Percentiles rank a stretch among this genome's conserved stretches.
phyloP scores from a whole-genome alignment of 257 asterid genomes.

The Solanum medicagineum region DNA sequence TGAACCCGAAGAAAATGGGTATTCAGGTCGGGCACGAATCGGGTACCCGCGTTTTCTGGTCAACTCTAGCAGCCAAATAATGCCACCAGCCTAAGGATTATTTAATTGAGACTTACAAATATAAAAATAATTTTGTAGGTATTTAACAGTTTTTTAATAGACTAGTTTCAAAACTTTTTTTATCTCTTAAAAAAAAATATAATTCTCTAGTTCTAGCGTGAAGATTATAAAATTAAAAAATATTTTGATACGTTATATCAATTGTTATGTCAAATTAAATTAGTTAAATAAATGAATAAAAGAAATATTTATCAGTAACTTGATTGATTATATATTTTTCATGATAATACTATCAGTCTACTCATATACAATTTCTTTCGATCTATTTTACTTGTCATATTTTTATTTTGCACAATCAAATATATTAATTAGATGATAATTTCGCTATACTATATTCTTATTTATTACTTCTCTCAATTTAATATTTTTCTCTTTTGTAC shows the following conservation, averaged over 20 bases:
- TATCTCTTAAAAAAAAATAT: neutral
- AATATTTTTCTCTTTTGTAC: too few species aligned
- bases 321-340: neutral
- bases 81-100: neutral
- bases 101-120: neutral
- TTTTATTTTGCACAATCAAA: too few species aligned
- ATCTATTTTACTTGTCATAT: too few species aligned
- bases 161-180: neutral
- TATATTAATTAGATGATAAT: too few species aligned
- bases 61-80: neutral
- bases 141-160: neutral
- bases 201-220: neutral
- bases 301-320: neutral
- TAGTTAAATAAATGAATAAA: neutral
- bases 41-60: neutral
- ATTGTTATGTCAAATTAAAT: neutral
- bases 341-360: too few species aligned
- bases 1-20: neutral
- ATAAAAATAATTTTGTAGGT: neutral
- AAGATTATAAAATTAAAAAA: neutral
- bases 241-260: too few species aligned
- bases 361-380: too few species aligned
- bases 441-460: too few species aligned
- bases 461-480: too few species aligned
- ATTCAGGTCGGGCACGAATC: constrained; percentile 2